Conservation (phyloP, 2,329 filamentous ascomycete species). For the Fusarium nodosum region DNA sequence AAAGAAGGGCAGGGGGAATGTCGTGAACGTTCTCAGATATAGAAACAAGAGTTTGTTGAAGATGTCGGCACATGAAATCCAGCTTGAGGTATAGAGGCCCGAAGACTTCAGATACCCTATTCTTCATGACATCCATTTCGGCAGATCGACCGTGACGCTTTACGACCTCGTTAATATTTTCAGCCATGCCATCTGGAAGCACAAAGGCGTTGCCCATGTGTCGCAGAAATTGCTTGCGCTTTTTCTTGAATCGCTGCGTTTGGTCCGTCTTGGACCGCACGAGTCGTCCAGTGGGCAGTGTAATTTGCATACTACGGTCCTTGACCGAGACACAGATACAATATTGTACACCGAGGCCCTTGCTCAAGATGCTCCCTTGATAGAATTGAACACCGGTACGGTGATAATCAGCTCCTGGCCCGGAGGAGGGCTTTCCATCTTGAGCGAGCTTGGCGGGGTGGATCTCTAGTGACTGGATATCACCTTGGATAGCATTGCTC, state of each 20-base stretch:
- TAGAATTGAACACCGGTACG: slow-evolving; percentile 59
- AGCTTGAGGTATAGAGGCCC: slow-evolving; percentile 47
- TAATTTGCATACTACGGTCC: slow-evolving; percentile 46
- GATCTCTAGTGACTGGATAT: slow-evolving; percentile 50
- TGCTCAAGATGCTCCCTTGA: slow-evolving; percentile 60
- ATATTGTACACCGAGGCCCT: slow-evolving; percentile 60
- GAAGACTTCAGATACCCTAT: slow-evolving; percentile 11
- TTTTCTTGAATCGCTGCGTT: slow-evolving; percentile 49
- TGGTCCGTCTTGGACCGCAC: slow-evolving; percentile 48
- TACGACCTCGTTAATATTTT: slow-evolving; percentile 44
- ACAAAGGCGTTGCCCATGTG: slow-evolving; percentile 54
- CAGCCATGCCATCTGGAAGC: slow-evolving; percentile 55
- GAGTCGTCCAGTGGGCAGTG: slow-evolving; percentile 49
- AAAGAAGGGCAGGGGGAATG: slow-evolving; percentile 49
- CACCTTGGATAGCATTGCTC: slow-evolving; percentile 6
- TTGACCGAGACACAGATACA: slow-evolving; percentile 53
- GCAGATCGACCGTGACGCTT: slow-evolving; percentile 16
- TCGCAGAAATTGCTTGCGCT: slow-evolving; percentile 49
- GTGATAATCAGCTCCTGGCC: slow-evolving; percentile 52
- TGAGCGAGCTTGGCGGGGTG: slow-evolving; percentile 47
- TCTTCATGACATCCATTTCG: background rate
- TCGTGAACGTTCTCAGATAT: slow-evolving; percentile 39
- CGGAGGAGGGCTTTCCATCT: slow-evolving; percentile 20
- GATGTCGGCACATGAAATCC: slow-evolving; percentile 39
- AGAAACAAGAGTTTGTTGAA: slow-evolving; percentile 40